Percentiles rank a stretch among this genome's conserved stretches.
Conservation (phyloP, 2,329 filamentous ascomycete species). For the Botryotinia calthae region DNA sequence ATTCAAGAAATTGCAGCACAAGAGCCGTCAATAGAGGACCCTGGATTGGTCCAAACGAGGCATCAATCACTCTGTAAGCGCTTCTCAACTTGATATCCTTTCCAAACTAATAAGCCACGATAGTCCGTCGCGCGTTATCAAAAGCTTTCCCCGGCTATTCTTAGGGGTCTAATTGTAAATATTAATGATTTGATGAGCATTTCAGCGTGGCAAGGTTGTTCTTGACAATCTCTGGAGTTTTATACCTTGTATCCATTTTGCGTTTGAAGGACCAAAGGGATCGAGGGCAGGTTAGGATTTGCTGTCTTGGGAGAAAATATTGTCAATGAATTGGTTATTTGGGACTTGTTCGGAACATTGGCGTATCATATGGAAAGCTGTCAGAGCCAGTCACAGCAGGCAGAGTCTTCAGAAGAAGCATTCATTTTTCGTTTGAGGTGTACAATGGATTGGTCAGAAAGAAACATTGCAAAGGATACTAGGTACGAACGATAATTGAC, state of each 20-base stretch:
- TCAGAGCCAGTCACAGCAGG: neutral
- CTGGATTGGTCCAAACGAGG: slow-evolving; percentile 26
- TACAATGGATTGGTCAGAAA: neutral
- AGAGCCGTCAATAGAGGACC: slow-evolving; percentile 30
- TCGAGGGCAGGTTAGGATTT: neutral
- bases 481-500: neutral
- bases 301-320: neutral
- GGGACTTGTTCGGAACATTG: neutral
- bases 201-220: slow-evolving; percentile 26
- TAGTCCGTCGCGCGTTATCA: slow-evolving; percentile 31
- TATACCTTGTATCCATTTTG: slow-evolving; percentile 4
- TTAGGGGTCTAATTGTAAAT: slow-evolving; percentile 9
- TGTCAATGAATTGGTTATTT: neutral
- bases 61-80: slow-evolving; percentile 28
- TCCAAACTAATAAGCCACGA: slow-evolving; percentile 13
- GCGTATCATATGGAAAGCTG: neutral
- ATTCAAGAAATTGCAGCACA: slow-evolving; percentile 32
- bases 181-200: slow-evolving; percentile 20
- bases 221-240: slow-evolving; percentile 15
- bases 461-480: neutral
- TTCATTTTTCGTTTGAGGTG: neutral
- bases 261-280: neutral
- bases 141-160: slow-evolving; percentile 35
- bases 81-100: neutral
- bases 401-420: neutral